phyloP scores from a whole-genome alignment of 306 rosid species.

The Rosa multiflora region DNA sequence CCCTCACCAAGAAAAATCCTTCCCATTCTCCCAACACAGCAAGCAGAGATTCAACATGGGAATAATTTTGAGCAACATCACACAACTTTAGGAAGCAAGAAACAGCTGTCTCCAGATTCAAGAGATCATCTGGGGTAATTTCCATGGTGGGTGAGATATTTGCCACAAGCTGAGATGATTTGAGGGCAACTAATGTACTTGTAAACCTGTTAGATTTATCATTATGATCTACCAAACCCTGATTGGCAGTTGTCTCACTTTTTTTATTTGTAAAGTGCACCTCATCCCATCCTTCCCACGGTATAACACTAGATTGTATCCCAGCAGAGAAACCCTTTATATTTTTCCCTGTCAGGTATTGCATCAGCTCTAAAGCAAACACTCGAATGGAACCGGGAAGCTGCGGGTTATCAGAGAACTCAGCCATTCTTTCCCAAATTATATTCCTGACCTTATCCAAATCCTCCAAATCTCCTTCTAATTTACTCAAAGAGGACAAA shows the following conservation, averaged over 20 bases:
- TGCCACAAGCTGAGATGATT: conserved; percentile 77
- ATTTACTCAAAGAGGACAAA: conserved; percentile 77
- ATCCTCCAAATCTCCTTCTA: conserved; percentile 73
- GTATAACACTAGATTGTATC: conserved; percentile 56
- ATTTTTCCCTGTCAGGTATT: conserved; percentile 71
- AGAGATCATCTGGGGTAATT: conserved; percentile 67
- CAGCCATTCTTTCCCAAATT: conserved; percentile 83
- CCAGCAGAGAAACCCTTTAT: conserved; percentile 75
- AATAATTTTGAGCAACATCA: conserved; percentile 52
- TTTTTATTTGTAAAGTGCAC: conserved; percentile 44
- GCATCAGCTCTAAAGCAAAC: conserved; percentile 84
- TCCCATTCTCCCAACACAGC: conserved; percentile 89
- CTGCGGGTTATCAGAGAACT: conserved; percentile 83
- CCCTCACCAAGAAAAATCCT: conserved; percentile 58
- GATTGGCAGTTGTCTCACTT: conserved; percentile 40
- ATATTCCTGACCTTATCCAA: conserved; percentile 70
- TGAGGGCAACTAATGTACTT: conserved; percentile 89
- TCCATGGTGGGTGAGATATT: conserved; percentile 74
- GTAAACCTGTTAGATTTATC: conserved; percentile 77
- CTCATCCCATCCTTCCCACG: conserved; percentile 96
- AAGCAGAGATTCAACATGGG: conserved; percentile 62
- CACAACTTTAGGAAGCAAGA: conserved; percentile 77
- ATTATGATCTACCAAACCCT: conserved; percentile 47
- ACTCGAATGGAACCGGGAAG: conserved; percentile 83
- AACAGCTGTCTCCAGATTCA: conserved; percentile 56